phyloP scores from a whole-genome alignment of 176 grass and related monocot genomes.

The Aegilops bicornis region DNA sequence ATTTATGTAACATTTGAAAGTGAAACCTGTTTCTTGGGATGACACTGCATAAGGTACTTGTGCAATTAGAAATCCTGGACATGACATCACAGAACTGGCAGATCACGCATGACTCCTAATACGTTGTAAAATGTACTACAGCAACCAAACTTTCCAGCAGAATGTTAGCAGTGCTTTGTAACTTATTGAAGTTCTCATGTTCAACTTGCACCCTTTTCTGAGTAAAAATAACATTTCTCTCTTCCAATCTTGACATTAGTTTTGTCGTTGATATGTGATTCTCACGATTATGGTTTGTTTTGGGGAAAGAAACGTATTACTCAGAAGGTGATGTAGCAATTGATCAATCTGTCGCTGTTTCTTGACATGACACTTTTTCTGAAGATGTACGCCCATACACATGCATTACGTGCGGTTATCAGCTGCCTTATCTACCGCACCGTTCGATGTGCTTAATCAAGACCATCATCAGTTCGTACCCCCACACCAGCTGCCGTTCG shows the following conservation, averaged over 20 bases:
- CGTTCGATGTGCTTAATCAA: too few relatives aligned
- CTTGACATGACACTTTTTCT: too few relatives aligned
- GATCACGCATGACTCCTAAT: not conserved
- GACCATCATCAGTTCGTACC: too few relatives aligned
- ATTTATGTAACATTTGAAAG: slow-evolving; percentile 51
- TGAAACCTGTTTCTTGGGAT: slow-evolving; percentile 15
- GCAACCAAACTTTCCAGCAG: not conserved
- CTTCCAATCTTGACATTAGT: not conserved
- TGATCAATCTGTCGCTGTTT: too few relatives aligned
- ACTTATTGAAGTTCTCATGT: not conserved
- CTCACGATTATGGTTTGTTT: too few relatives aligned
- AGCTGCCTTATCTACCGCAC: too few relatives aligned
- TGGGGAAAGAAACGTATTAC: too few relatives aligned
- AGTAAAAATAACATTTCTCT: not conserved
- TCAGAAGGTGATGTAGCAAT: too few relatives aligned
- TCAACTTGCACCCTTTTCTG: slow-evolving; percentile 8
- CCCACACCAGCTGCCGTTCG: too few relatives aligned
- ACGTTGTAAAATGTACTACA: slow-evolving; percentile 27
- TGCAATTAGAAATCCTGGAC: slow-evolving; percentile 28
- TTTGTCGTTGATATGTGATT: not conserved
- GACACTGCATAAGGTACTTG: slow-evolving; percentile 1
- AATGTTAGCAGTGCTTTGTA: slow-evolving; percentile 29
- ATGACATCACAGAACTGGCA: slow-evolving; percentile 9
- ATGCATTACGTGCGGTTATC: too few relatives aligned
- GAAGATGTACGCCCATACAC: too few relatives aligned